Conservation (phyloP, 2,329 filamentous ascomycete genomes). For the Pseudopithomyces chartarum region DNA sequence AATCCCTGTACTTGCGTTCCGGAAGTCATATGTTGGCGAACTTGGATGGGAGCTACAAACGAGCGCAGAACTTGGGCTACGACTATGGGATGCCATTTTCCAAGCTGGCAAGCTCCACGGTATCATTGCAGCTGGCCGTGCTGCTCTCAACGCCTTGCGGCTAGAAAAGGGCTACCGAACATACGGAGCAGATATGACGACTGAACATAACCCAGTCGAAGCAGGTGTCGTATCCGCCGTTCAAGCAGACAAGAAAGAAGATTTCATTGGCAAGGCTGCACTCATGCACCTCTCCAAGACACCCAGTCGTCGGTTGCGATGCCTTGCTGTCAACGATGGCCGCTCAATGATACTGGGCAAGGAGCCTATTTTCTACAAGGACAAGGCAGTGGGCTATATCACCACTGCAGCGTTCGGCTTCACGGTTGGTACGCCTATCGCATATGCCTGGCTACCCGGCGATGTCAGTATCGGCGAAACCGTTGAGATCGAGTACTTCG, state of each 20-base stretch:
- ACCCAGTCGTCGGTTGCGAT: conserved; percentile 48
- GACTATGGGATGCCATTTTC: conserved; percentile 64
- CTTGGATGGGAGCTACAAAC: conserved; percentile 67
- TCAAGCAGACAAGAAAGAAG: conserved; percentile 50
- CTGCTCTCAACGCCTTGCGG: conserved; percentile 62
- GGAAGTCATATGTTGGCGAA: conserved; percentile 66
- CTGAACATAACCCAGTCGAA: conserved; percentile 65
- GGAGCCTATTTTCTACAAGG: conserved; percentile 62
- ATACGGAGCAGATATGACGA: conserved; percentile 64
- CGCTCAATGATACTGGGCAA: conserved; percentile 64
- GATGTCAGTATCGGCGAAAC: conserved; percentile 52
- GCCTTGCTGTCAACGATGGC: conserved; percentile 62
- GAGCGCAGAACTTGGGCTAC: conserved; percentile 62
- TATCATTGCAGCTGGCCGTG: conserved; percentile 62
- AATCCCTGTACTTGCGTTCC: conserved; percentile 61
- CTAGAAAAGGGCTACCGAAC: conserved; percentile 65
- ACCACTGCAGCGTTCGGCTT: conserved; percentile 67
- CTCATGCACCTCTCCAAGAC: conserved; percentile 50
- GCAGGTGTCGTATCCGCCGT: conserved; percentile 61
- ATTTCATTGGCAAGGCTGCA: conserved; percentile 59
- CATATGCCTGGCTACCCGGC: conserved; percentile 62
- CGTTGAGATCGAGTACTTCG: conserved; percentile 68
- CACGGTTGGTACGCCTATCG: conserved; percentile 62
- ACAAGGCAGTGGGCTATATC: conserved; percentile 59
- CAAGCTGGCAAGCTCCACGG: conserved; percentile 60